phyloP scores from a whole-genome alignment of 768 basidiomycete species.

The Cystobasidium ongulense region DNA sequence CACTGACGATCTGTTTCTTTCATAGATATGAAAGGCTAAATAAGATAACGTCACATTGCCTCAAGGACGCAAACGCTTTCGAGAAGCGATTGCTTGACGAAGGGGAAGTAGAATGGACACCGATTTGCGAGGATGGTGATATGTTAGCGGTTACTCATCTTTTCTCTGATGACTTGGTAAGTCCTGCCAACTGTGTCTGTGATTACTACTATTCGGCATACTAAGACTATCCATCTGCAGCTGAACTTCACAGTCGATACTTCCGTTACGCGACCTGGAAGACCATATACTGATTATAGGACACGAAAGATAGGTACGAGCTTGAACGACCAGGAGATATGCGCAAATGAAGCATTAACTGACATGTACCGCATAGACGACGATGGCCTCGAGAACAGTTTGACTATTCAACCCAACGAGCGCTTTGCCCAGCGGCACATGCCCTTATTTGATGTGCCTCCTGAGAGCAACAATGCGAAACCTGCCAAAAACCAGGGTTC shows the following conservation, averaged over 20 bases:
- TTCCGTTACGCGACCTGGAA: neutral
- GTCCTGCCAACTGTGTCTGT: neutral
- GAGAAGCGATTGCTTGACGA: neutral
- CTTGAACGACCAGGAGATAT: neutral
- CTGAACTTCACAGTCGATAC: slow-evolving; percentile 20
- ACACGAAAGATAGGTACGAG: slow-evolving; percentile 22
- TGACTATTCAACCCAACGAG: neutral
- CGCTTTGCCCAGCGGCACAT: neutral
- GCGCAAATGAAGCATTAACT: neutral
- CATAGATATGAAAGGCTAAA: neutral
- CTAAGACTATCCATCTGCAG: neutral
- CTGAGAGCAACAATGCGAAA: neutral
- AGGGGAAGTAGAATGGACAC: neutral
- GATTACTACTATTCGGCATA: neutral
- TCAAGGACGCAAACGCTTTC: neutral
- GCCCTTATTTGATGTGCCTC: neutral
- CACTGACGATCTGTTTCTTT: neutral
- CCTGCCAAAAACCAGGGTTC: no score
- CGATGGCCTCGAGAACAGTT: slow-evolving; percentile 3
- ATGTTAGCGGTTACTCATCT: slow-evolving; percentile 19
- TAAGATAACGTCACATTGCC: neutral
- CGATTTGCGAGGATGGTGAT: slow-evolving; percentile 22
- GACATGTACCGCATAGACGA: slow-evolving; percentile 3
- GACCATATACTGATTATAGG: slow-evolving; percentile 20
- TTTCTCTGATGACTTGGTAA: slow-evolving; percentile 23